Evolutionary conservation across 306 rosid species (phyloP).

Genomic region (Sphenostylis stenocarpa): DNA sequence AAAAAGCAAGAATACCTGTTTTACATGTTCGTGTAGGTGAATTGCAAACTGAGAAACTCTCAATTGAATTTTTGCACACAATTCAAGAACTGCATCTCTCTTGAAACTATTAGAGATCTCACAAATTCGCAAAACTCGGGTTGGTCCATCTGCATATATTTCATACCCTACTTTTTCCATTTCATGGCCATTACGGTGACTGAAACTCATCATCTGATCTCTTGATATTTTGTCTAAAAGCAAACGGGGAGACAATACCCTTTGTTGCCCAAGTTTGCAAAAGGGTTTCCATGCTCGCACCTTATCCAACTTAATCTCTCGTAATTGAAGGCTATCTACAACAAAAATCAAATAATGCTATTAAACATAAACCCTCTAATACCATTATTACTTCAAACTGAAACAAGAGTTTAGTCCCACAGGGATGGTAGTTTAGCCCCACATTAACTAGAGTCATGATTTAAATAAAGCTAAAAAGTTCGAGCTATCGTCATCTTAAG

Average conservation of each 20-base stretch:
- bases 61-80: conserved; percentile 64
- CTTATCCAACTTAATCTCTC: conserved; percentile 92
- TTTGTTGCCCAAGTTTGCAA: conserved; percentile 59
- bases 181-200: conserved; percentile 46
- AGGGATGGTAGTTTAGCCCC: too few relatives aligned
- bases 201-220: conserved; percentile 31
- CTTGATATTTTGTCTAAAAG: conserved; percentile 47
- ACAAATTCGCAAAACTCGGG: conserved; percentile 83
- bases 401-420: background rate
- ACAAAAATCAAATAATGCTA: conserved; percentile 31
- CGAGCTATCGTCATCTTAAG: too few relatives aligned
- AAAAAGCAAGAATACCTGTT: conserved; percentile 62
- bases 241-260: conserved; percentile 54
- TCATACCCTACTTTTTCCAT: conserved; percentile 74
- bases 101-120: conserved; percentile 63
- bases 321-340: conserved; percentile 64
- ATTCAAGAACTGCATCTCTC: conserved; percentile 45
- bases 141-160: conserved; percentile 94
- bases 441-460: too few relatives aligned
- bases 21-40: conserved; percentile 67
- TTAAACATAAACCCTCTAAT: conserved; percentile 4
- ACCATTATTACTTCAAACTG: background rate
- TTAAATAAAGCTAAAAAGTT: too few relatives aligned
- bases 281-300: conserved; percentile 82
- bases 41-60: conserved; percentile 67